Conservation (phyloP, 164 flowering plant species). For the Magnolia officinalis region DNA sequence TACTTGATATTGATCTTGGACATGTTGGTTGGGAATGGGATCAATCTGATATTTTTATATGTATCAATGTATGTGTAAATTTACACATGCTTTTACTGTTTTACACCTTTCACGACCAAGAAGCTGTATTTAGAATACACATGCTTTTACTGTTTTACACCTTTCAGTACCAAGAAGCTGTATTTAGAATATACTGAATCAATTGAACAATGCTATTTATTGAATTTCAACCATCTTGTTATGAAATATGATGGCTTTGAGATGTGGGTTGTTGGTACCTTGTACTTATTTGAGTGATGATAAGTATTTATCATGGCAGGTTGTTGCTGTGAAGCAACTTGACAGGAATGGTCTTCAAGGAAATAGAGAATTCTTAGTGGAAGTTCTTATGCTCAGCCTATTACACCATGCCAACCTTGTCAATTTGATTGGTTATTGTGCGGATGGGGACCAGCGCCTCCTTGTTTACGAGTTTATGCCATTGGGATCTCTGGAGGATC, state of each 20-base stretch:
- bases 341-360: conserved; percentile 92
- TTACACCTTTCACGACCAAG: too few species aligned
- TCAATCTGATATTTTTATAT: background rate
- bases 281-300: conserved; percentile 2
- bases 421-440: conserved; percentile 89
- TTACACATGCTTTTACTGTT: too few species aligned
- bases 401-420: conserved; percentile 85
- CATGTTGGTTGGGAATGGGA: background rate
- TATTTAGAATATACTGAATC: too few species aligned
- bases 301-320: conserved; percentile 37
- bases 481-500: conserved; percentile 88
- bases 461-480: conserved; percentile 96
- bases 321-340: conserved; percentile 90
- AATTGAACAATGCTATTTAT: too few species aligned
- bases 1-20: background rate
- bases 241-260: conserved; percentile 1
- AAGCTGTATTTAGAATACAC: too few species aligned
- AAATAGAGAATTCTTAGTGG: conserved; percentile 85
- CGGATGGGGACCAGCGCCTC: conserved; percentile 93
- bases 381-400: conserved; percentile 94
- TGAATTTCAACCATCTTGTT: background rate
- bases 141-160: too few species aligned
- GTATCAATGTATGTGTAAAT: background rate
- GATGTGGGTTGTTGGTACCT: background rate
- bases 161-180: too few species aligned